Base-by-base conservation (phyloP, 2,329 filamentous ascomycete species). In the Ophiognomonia clavigignenti-juglandacearum region DNA sequence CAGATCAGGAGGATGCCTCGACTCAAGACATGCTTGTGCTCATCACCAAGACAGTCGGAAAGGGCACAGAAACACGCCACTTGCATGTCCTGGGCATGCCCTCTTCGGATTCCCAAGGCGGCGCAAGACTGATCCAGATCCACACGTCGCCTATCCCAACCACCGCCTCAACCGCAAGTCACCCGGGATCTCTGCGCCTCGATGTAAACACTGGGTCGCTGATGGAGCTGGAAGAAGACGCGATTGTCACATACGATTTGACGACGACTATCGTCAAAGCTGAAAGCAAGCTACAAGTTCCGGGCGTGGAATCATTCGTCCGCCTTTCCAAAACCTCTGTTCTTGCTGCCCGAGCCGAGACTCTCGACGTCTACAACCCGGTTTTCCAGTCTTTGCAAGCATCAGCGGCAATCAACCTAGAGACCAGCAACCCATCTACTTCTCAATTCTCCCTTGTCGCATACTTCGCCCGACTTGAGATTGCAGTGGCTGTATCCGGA, bases 271-370 rank as follows among this genome's bases (percentile, higher is more conserved):
- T 85, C 6, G 84, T 85, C 0, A 82, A 76, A 54, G 62, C 82
- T 22, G 72, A 74, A 46, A 80, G 82, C 13, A 70, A 66, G 13
- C 67, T 84, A 22, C 64, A 71, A 6, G 66, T 77, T 34, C 65
- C 73, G 5, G 72, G 68, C 2, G 70, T 81, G 3, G 70, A 71
- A 18, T 85, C 83, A 2, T 87, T 88, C 57, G 60, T 85, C 6
- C 76, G 83, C 6, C 67, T 90, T 0, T 86, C 84, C 7, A 78
- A 77, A 47, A 80, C 84, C 7, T 80, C 85, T 4, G 63, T 88
- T 1, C 71, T 91, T 37, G 74, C 80, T 2, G 71, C 78, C n/a
- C 82, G 81, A 0, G 57, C 72, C 0, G 65, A 72, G 9, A 71
- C 73, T 1, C 75, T 86, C 34, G 73, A 70, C 35, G 70, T 88